phyloP scores from a whole-genome alignment of 2,329 filamentous ascomycete genomes.

The Paraconiothyrium brasiliense region DNA sequence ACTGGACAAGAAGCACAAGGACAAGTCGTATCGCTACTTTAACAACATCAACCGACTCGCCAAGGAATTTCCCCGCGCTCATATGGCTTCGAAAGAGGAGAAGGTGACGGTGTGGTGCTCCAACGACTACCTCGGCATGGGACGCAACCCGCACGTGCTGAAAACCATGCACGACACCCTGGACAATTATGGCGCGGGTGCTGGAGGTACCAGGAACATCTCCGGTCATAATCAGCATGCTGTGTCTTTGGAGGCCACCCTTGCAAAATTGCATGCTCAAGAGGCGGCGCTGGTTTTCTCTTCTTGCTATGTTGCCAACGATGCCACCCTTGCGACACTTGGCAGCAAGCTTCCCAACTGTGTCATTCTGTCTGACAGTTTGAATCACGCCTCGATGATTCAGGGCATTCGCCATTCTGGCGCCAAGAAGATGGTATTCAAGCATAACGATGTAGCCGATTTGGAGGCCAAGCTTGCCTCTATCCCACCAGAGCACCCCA shows the following conservation, averaged over 20 bases:
- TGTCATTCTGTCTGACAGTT: slow-evolving; percentile 95
- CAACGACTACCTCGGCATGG: slow-evolving; percentile 99
- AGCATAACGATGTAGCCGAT: slow-evolving; percentile 92
- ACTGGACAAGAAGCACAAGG: slow-evolving; percentile 98
- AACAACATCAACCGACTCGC: slow-evolving; percentile 99
- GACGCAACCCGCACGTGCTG: slow-evolving; percentile 85
- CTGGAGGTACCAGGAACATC: slow-evolving; percentile 95
- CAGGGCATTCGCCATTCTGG: slow-evolving; percentile 98
- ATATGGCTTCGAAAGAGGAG: slow-evolving; percentile 84
- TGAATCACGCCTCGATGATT: slow-evolving; percentile 99
- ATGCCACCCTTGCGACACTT: slow-evolving; percentile 94
- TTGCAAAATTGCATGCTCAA: slow-evolving; percentile 90
- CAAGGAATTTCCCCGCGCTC: slow-evolving; percentile 93
- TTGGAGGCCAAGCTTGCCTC: slow-evolving; percentile 92
- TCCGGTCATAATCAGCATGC: slow-evolving; percentile 98
- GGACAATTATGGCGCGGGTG: slow-evolving; percentile 93
- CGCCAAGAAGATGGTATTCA: slow-evolving; percentile 97
- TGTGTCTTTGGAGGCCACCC: slow-evolving; percentile 79
- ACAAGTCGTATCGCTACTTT: slow-evolving; percentile 99
- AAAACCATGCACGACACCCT: slow-evolving; percentile 93
- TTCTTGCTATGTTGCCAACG: slow-evolving; percentile 98
- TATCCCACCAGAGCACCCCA: slow-evolving; percentile 83
- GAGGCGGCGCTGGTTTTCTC: slow-evolving; percentile 94
- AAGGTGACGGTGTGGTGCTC: slow-evolving; percentile 98
- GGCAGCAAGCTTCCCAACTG: slow-evolving; percentile 96